Conservation (phyloP, 1,139 yeast genomes). For the Pichia terricola region DNA sequence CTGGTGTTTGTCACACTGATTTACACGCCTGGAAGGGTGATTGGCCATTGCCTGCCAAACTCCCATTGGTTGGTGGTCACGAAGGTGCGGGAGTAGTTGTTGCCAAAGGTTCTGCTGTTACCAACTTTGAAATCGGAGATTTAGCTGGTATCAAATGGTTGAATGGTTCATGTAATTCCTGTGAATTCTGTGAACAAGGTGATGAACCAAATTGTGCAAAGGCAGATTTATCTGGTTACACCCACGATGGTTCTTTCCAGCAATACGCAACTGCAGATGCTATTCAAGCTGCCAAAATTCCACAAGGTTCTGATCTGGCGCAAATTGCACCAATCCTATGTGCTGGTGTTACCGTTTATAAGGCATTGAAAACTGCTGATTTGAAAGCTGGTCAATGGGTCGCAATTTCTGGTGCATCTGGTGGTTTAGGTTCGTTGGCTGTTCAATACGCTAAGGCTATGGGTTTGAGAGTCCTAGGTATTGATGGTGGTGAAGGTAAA, state of each 20-base stretch:
- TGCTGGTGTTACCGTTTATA: slow-evolving; percentile 81
- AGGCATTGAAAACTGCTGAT: slow-evolving; percentile 65
- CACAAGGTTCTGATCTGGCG: slow-evolving; percentile 63
- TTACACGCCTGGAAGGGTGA: slow-evolving; percentile 74
- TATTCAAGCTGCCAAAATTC: slow-evolving; percentile 73
- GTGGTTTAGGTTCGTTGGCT: slow-evolving; percentile 78
- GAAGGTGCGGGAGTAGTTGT: slow-evolving; percentile 85
- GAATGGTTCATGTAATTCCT: slow-evolving; percentile 63
- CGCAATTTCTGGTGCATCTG: slow-evolving; percentile 74
- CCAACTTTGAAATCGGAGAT: slow-evolving; percentile 67
- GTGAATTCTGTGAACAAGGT: slow-evolving; percentile 63
- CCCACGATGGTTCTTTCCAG: slow-evolving; percentile 78
- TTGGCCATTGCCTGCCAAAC: slow-evolving; percentile 59
- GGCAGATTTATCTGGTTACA: slow-evolving; percentile 68
- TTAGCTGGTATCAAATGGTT: slow-evolving; percentile 67
- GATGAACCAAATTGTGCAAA: slow-evolving; percentile 61
- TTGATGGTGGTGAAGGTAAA: slow-evolving; percentile 68
- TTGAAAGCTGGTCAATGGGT: slow-evolving; percentile 70
- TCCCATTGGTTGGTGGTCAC: slow-evolving; percentile 74
- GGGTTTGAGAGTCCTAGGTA: slow-evolving; percentile 70
- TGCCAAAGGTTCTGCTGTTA: slow-evolving; percentile 58
- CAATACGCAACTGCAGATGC: slow-evolving; percentile 83
- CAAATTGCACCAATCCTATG: slow-evolving; percentile 68
- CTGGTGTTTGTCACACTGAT: slow-evolving; percentile 74
- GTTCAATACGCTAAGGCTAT: slow-evolving; percentile 75